phyloP scores from a whole-genome alignment of 345 rosid genomes.

The Eucalyptus tenuipes region DNA sequence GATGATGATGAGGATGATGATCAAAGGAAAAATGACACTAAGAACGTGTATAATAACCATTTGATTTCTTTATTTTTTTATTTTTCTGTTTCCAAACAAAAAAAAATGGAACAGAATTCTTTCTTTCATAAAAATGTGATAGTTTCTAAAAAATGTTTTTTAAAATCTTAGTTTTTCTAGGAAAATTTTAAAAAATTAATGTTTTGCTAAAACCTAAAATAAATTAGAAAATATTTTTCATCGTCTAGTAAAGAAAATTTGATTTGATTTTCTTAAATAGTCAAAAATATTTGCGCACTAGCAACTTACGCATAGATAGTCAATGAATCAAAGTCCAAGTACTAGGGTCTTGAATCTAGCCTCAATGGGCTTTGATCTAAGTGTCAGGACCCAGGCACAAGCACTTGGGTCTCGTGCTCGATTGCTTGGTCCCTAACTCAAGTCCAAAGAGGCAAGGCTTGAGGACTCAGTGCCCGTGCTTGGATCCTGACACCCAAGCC shows the following conservation, averaged over 20 bases:
- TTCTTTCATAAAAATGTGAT: background rate
- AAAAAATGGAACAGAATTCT: too few species aligned
- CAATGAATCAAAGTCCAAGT: background rate
- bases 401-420: fast-evolving
- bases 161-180: too few species aligned
- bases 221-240: too few species aligned
- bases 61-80: too few species aligned
- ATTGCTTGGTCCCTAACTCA: background rate
- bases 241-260: fast-evolving
- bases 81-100: too few species aligned
- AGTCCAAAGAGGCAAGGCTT: background rate
- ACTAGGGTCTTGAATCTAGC: background rate
- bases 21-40: background rate
- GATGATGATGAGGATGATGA: too few species aligned
- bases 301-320: fast-evolving
- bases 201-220: background rate
- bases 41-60: too few species aligned
- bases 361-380: background rate
- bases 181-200: too few species aligned
- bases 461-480: background rate
- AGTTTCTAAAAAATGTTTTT: too few species aligned
- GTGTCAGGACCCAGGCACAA: background rate
- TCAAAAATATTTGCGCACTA: background rate
- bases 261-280: too few species aligned
- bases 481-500: background rate